Evolutionary conservation across 306 rosid genomes (phyloP).

Genomic region (Phaseolus lunatus): DNA sequence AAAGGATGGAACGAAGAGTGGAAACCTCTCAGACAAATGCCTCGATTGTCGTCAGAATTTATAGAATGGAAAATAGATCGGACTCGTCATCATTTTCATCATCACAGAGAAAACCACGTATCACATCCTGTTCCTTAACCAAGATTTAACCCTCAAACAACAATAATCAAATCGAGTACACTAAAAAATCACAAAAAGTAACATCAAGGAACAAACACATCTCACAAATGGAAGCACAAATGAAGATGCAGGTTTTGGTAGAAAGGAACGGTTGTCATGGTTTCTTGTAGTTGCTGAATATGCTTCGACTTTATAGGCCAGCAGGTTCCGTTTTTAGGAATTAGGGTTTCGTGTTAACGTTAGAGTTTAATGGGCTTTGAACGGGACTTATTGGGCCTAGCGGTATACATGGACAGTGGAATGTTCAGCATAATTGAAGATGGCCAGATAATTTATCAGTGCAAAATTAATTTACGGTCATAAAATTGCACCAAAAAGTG

Average conservation of each 20-base stretch:
- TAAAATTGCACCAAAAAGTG: too few relatives aligned
- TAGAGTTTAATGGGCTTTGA: background rate
- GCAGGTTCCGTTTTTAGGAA: slow-evolving; percentile 17
- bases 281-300: background rate
- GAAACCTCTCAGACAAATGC: slow-evolving; percentile 90
- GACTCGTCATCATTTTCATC: slow-evolving; percentile 89
- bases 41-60: slow-evolving; percentile 81
- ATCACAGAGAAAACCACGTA: slow-evolving; percentile 69
- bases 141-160: background rate
- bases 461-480: too few relatives aligned
- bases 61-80: slow-evolving; percentile 72
- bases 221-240: background rate
- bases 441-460: too few relatives aligned
- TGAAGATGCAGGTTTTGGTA: background rate
- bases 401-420: too few relatives aligned
- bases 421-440: too few relatives aligned
- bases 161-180: background rate
- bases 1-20: slow-evolving; percentile 26
- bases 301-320: slow-evolving; percentile 30
- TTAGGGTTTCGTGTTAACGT: slow-evolving; percentile 33
- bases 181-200: background rate
- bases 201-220: background rate
- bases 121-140: background rate
- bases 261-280: background rate
- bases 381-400: slow-evolving; percentile 17